Base-by-base conservation (phyloP, 108 stramenopile species). In the Skeletonema potamos region DNA sequence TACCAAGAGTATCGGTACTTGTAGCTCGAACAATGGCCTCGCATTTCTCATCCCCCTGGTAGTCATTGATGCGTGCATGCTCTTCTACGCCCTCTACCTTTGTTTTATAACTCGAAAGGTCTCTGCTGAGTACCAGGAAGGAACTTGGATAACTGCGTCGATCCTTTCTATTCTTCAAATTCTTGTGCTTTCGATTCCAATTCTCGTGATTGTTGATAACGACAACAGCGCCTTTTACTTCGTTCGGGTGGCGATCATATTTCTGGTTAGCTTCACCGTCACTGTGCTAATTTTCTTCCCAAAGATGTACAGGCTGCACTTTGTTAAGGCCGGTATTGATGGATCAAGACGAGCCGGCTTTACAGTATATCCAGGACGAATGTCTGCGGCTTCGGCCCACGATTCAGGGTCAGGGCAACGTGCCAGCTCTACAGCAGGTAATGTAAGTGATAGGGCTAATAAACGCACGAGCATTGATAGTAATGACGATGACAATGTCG, bases 151-250 rank as follows among this genome's bases (percentile, higher is more conserved):
- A 11, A 37, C 64, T 12, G 22, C 33, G n/a, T 24, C 64, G 17
- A 13, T 66, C 33, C 18, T 66, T 15, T 66, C 64, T 6, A 66
- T 66, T 17, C n/a, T 66, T 13, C 64, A 66, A 58, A 18, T 66
- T 15, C 22, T 37, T 43, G 17, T 55, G 13, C 7, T 66, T 15
- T 43, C 27, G 22, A 57, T 66, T 7, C 64, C 64, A 10, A n/a
- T 66, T 8, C n/a, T 66, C 13, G 22, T 66, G 2, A 66, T 66
- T 48, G 33, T 37, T 20, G 17, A 18, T 10, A 12, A 54, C 15
- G 64, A 57, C 64, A 57, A n/a, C 54, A 27, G 8, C 26, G 64
- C 64, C 24, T 66, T 22, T 17, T 66, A 37, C 64, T 66, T 66
- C 54, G 64, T 66, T 18, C 22, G 64, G 11, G 54, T 27, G 26